Conservation (phyloP, 345 rosid species). For the Carallia brachiata region DNA sequence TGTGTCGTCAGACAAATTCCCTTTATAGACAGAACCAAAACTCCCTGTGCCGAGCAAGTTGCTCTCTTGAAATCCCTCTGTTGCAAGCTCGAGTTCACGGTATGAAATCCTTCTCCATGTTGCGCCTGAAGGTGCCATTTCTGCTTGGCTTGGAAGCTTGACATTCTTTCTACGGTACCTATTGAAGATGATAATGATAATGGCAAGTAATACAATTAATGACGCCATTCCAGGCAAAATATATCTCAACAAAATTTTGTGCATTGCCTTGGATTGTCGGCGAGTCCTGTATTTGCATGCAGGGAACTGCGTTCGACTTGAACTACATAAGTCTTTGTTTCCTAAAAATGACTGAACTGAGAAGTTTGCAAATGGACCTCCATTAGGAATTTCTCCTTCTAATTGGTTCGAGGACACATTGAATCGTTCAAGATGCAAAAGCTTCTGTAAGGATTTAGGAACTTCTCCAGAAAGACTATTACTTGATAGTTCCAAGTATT, state of each 20-base stretch:
- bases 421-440: background rate
- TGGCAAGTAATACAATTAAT: background rate
- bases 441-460: slow-evolving; percentile 18
- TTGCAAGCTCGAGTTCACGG: slow-evolving; percentile 7
- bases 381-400: slow-evolving; percentile 24
- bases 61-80: slow-evolving; percentile 7
- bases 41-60: slow-evolving; percentile 12
- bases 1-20: background rate
- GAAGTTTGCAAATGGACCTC: slow-evolving; percentile 19
- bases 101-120: slow-evolving; percentile 13
- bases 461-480: slow-evolving; percentile 18
- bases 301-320: background rate
- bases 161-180: background rate
- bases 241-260: background rate
- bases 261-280: background rate
- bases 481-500: slow-evolving; percentile 8
- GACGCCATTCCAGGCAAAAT: slow-evolving; percentile 1
- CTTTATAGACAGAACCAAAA: slow-evolving; percentile 2
- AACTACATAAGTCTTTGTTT: slow-evolving; percentile 13
- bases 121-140: background rate
- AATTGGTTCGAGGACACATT: slow-evolving; percentile 21
- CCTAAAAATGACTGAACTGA: slow-evolving; percentile 15
- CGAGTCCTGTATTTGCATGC: slow-evolving; percentile 3
- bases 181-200: background rate
- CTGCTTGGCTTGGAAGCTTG: background rate